These are phyloP conservation scores for Albophoma yamanashiensis DNA, from an alignment of 2,329 filamentous ascomycete genomes.

Conservation along the genomic window DNA sequence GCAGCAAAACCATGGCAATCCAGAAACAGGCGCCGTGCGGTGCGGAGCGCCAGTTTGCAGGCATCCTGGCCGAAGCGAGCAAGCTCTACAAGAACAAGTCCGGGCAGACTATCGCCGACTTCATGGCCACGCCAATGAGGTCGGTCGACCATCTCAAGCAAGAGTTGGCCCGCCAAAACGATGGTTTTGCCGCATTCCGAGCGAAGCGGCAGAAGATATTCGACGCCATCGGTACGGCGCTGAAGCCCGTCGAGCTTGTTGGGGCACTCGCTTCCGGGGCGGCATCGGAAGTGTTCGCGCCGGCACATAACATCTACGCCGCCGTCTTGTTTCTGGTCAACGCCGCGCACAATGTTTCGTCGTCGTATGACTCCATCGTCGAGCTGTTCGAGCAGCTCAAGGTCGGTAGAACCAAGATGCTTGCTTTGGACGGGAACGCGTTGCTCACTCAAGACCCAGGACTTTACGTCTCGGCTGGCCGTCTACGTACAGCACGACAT, in stretches of 20 bases:
- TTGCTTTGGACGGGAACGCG: neutral
- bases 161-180: slow-evolving; percentile 23
- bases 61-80: slow-evolving; percentile 22
- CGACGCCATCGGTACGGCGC: slow-evolving; percentile 16
- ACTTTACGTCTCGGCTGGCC: slow-evolving; percentile 30
- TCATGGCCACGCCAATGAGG: slow-evolving; percentile 20
- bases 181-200: slow-evolving; percentile 24
- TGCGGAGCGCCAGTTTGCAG: slow-evolving; percentile 11
- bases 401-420: slow-evolving; percentile 8
- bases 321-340: slow-evolving; percentile 31
- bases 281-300: slow-evolving; percentile 26
- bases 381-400: slow-evolving; percentile 31
- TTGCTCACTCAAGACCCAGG: slow-evolving; percentile 12
- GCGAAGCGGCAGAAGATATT: slow-evolving; percentile 23
- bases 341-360: slow-evolving; percentile 32
- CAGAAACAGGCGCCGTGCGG: neutral
- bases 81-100: slow-evolving; percentile 19
- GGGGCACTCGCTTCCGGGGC: slow-evolving; percentile 26
- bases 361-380: slow-evolving; percentile 32
- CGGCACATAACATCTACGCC: slow-evolving; percentile 28
- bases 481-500: slow-evolving; percentile 28
- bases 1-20: neutral
- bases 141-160: slow-evolving; percentile 19
- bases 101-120: slow-evolving; percentile 18
- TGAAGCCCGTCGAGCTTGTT: slow-evolving; percentile 27